Conservation (phyloP, 2,329 filamentous ascomycete genomes). For the Scedosporium boydii region DNA sequence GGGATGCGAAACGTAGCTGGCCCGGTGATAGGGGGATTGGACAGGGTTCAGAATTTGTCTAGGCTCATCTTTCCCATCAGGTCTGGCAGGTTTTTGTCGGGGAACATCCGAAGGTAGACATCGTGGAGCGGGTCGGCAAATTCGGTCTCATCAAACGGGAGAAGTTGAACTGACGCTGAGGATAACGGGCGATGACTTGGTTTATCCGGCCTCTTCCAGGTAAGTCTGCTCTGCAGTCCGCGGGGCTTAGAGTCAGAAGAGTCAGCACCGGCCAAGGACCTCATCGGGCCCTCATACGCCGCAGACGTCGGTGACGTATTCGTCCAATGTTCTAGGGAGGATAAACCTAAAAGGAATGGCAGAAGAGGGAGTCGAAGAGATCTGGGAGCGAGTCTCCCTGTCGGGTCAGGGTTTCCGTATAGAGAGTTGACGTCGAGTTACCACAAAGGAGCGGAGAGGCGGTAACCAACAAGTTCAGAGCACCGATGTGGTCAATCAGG, state of each 20-base stretch:
- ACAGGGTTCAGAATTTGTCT: neutral
- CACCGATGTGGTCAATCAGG: neutral
- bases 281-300: neutral
- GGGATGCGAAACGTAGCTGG: neutral
- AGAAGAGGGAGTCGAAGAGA: neutral
- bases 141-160: neutral
- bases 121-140: neutral
- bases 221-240: neutral
- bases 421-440: neutral
- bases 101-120: neutral
- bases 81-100: neutral
- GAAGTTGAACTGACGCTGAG: neutral
- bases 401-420: neutral
- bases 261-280: neutral
- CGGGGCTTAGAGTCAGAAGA: neutral
- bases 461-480: neutral
- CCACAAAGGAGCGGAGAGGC: neutral
- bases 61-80: neutral
- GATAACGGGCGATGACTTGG: neutral
- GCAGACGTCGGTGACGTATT: neutral
- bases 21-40: neutral
- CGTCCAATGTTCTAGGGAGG: neutral
- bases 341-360: neutral
- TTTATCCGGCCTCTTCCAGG: neutral
- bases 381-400: neutral